Evolutionary conservation across 2,329 filamentous ascomycete species (phyloP), one percentile per base, ranked within the genome.

Genomic region (Fusarium humuli): DNA sequence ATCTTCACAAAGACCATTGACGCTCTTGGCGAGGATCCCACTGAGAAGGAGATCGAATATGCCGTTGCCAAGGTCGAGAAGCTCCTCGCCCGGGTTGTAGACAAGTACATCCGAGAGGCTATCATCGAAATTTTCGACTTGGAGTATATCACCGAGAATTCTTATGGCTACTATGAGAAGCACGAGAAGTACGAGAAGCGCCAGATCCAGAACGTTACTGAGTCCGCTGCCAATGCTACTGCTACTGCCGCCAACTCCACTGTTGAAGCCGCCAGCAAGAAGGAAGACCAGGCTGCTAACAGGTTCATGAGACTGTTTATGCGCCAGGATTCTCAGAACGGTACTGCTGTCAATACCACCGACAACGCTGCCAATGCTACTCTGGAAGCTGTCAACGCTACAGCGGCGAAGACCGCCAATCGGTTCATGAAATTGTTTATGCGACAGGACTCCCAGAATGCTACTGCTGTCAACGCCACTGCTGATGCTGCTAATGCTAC

Each of bases 91-190:
- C 27, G 59, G 37, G 12, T 49, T 18, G 57, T 69, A n/a, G 61
- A 69, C 32, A 45, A 58, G 47, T 14, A 25, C 16, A 18, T 69
- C n/a, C 57, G 67, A 40, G 40, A 62, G 50, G 56, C 66, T n/a
- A 29, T 69, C 37, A 40, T 61, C 27, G 23, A 44, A 20, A 61
- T 70, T 30, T 66, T 69, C 20, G 32, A 18, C 3, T 25, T 61
- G 44, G 55, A 61, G n/a, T 42, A 59, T 13, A 40, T 65, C 20
- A 41, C 40, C 10, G 58, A 61, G 20, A 23, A 61, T n/a, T 22
- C 37, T 13, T 48, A 56, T 25, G 29, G 29, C 27, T 40, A 49
- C 14, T 23, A 34, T 8, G 37, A 61, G 52, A 32, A 58, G 37
- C 40, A 48, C 32, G 41, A 34, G 9, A 46, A 46, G 44, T 46